Evolutionary conservation across 306 rosid species (phyloP), one percentile per base, ranked within the genome.

Genomic region (Quillaja saponaria): DNA sequence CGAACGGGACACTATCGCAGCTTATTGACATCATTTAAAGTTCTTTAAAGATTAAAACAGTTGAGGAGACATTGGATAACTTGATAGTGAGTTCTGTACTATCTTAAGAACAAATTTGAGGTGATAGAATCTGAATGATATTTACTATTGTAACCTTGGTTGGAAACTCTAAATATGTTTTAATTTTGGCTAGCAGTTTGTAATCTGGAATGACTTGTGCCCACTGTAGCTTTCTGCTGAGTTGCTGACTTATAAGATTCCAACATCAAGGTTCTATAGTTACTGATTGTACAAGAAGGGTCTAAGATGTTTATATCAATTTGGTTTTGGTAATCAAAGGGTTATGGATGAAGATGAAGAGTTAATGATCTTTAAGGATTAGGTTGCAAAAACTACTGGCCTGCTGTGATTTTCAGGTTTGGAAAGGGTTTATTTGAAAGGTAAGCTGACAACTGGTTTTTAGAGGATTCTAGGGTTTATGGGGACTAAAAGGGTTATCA

Each of bases 371-470:
- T 68, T 63, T 34, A 55, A 19, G 50, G 47, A 55, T 61, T 63
- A 61, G 47, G 21, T n/a, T 14, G 49, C 79, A 61, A 59, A 52
- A 46, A 34, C 25, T 38, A 51, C 41, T 51, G 42, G 64, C 63
- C 52, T 19, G 40, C 68, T 58, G 59, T 59, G 53, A 17, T 52
- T 66, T 37, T 44, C 53, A 35, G 28, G 42, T 34, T 46, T 16
- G n/a, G 9, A 33, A 33, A 34, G 16, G 37, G 74, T 34, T 49
- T 39, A 19, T 44, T 37, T 48, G 19, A 55, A 15, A 25, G 58
- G n/a, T n/a, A n/a, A n/a, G n/a, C n/a, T n/a, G n/a, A n/a, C n/a
- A n/a, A n/a, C n/a, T n/a, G n/a, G n/a, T n/a, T n/a, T n/a, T n/a
- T n/a, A n/a, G n/a, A n/a, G n/a, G n/a, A n/a, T n/a, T n/a, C n/a